Evolutionary conservation across 2,329 filamentous ascomycete species (phyloP), one percentile per base, ranked within the genome.

Genomic region (Plenodomus biglobosus): DNA sequence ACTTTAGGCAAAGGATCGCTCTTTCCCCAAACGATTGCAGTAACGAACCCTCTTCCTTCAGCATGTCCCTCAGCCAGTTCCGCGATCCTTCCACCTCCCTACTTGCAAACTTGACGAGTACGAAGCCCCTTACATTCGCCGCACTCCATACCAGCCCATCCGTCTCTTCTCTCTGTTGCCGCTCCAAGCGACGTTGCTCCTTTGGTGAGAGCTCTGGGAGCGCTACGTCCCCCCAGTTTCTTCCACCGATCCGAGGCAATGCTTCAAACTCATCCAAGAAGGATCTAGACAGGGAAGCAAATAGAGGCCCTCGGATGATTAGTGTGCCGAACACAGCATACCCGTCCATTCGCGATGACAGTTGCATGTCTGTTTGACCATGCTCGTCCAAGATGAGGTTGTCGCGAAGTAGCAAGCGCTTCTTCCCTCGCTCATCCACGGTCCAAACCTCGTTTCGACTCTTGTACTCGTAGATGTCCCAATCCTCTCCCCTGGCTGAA

Each of bases 91-190:
- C 91, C 19, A 96, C 86, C 38, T 86, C 86, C 45, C 79, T 80
- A 1, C 92, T 89, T 1, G 89, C 90, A 69, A 97, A 95, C 70
- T 97, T 97, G 59, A 97, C 87, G 20, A 96, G 80, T 3, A 94
- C 86, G 64, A 92, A 96, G 3, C 90, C 67, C n/a, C 70, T 53
- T 15, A 72, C 66, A 42, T 66, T 65, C 2, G 70, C 70, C 10
- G 69, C 68, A 45, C 69, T 72, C 70, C 70, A 73, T 6, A 72
- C 54, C 22, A 73, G 42, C 6, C 64, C 65, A 42, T 71, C 65
- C 0, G 8, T 39, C 16, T 52, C 79, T 69, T 94, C 88, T 64
- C 78, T 76, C 45, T 71, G 66, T 17, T 87, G 75, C 51, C 87
- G 79, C 42, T 66, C 66, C 21, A 69, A 67, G 43, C 85, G 80